These are phyloP conservation scores for Eremomyces bilateralis DNA, from an alignment of 495 filamentous ascomycete genomes.

Conservation along the genomic window DNA sequence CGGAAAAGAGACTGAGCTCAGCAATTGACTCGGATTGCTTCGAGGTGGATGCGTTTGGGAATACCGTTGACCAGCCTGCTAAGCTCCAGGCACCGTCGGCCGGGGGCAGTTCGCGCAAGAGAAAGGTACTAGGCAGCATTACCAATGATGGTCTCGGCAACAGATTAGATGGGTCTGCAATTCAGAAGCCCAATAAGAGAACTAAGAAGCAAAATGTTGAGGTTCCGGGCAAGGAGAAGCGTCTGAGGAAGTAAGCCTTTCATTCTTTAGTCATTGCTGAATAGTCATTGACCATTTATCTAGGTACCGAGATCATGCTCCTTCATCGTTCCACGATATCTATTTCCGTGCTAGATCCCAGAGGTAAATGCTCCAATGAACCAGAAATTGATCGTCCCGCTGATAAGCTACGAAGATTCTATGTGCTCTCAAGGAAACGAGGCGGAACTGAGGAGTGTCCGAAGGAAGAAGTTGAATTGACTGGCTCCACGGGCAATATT, in stretches of 20 bases:
- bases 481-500: constrained; percentile 55
- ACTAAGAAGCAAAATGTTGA: too few species aligned
- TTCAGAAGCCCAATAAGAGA: too few species aligned
- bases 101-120: too few species aligned
- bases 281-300: not conserved
- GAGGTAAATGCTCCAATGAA: constrained; percentile 14
- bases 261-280: not conserved
- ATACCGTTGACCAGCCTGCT: too few species aligned
- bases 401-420: constrained; percentile 25
- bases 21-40: too few species aligned
- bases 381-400: not conserved
- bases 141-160: too few species aligned
- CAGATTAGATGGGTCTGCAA: too few species aligned
- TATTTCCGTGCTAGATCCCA: constrained; percentile 23
- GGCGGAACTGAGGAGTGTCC: constrained; percentile 21
- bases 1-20: too few species aligned
- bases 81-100: too few species aligned
- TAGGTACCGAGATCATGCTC: constrained; percentile 6
- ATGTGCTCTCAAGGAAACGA: constrained; percentile 29
- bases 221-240: not conserved
- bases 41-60: too few species aligned
- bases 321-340: constrained; percentile 22
- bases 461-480: constrained; percentile 39
- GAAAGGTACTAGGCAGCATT: too few species aligned
- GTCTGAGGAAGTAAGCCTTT: not conserved